These are phyloP conservation scores for Hansenula lynferdii DNA, from an alignment of 1,139 yeast species.

Conservation along the genomic window DNA sequence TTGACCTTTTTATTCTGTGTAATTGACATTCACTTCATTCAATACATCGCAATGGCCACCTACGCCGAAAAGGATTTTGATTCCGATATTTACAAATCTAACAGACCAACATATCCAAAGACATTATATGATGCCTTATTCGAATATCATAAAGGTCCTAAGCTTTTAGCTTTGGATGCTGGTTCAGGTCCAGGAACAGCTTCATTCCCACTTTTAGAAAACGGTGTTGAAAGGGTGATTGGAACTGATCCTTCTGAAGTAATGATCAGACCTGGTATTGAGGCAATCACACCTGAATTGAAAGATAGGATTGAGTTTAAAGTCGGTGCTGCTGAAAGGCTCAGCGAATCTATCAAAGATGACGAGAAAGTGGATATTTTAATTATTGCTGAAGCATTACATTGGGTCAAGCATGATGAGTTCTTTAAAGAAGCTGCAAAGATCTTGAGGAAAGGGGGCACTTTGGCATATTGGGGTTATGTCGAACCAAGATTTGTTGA, in stretches of 20 bases:
- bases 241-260: constrained; percentile 66
- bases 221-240: constrained; percentile 41
- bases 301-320: constrained; percentile 18
- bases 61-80: constrained; percentile 58
- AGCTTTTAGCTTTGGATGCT: constrained; percentile 49
- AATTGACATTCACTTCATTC: too few relatives aligned
- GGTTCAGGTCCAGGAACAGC: constrained; percentile 90
- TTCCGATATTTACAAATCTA: constrained; percentile 51
- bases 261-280: constrained; percentile 52
- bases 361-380: constrained; percentile 47
- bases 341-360: constrained; percentile 19
- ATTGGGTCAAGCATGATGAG: constrained; percentile 61
- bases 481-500: constrained; percentile 48
- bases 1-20: too few relatives aligned
- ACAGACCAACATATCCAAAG: constrained; percentile 64
- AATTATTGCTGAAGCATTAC: constrained; percentile 76
- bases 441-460: constrained; percentile 53
- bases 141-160: constrained; percentile 32
- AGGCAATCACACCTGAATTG: constrained; percentile 6
- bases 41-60: constrained; percentile 45
- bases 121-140: constrained; percentile 43
- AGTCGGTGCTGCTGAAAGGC: constrained; percentile 25
- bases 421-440: constrained; percentile 49
- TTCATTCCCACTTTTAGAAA: constrained; percentile 44
- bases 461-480: constrained; percentile 77